Conservation (phyloP, 1,139 yeast species). For the Spathaspora sp. region DNA sequence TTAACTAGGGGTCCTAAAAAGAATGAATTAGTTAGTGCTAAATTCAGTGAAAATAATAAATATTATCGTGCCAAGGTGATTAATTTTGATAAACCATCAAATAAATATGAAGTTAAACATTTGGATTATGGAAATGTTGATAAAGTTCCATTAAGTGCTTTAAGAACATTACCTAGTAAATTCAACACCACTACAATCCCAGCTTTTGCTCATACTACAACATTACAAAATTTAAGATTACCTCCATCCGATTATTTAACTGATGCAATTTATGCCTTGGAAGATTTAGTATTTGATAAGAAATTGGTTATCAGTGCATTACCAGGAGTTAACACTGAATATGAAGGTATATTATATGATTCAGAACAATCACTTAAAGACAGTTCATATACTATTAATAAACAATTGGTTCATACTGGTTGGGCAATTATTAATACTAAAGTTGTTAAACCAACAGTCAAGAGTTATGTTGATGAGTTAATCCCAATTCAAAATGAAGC, state of each 20-base stretch:
- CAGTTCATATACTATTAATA: constrained; percentile 62
- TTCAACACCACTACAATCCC: constrained; percentile 44
- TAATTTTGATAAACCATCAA: constrained; percentile 47
- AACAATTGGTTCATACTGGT: constrained; percentile 61
- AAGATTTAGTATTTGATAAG: constrained; percentile 53
- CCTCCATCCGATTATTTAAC: constrained; percentile 67
- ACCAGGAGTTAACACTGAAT: constrained; percentile 40
- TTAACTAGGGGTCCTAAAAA: constrained; percentile 48
- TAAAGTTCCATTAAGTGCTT: constrained; percentile 41
- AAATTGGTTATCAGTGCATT: constrained; percentile 59
- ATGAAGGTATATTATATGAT: constrained; percentile 58
- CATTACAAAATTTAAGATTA: constrained; percentile 53
- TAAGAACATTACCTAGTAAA: constrained; percentile 57
- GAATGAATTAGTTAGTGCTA: constrained; percentile 62
- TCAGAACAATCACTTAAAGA: constrained; percentile 58
- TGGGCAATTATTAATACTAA: constrained; percentile 59
- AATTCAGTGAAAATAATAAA: constrained; percentile 52
- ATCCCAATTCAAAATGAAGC: constrained; percentile 49
- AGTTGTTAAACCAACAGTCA: constrained; percentile 31
- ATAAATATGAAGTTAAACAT: constrained; percentile 53
- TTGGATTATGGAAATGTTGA: constrained; percentile 67
- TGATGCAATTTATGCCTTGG: constrained; percentile 59
- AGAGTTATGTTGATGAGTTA: constrained; percentile 39
- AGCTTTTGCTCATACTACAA: constrained; percentile 58
- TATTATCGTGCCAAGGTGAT: constrained; percentile 62